Base-by-base conservation (phyloP, 192 early-diverging fungal genomes). In the Powellomyces hirtus region DNA sequence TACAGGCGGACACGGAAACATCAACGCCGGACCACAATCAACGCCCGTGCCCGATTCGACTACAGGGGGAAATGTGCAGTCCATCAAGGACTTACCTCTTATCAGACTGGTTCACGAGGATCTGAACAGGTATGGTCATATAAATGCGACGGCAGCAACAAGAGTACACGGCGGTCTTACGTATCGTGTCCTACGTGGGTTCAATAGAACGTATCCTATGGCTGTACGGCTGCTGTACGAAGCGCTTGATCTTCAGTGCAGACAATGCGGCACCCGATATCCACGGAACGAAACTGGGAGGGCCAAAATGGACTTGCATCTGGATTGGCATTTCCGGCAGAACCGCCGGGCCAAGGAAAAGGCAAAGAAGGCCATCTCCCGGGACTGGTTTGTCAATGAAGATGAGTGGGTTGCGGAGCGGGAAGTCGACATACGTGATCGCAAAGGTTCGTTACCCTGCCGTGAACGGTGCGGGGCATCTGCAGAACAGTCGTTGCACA, bases 281-380 rank as follows among this genome's bases (percentile, higher is more conserved):
- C 73, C 82, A 2, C 85, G 84, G 35, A 55, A 53, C 27, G 79
- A 82, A 7, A 84, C 80, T 16, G 93, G 92, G 1, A 79, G 88
- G 63, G 77, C 78, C 26, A 87, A 89, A 62, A 91, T 95, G 85
- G 84, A 87, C 58, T 78, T 83, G 40, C 96, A 98, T 75, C 60
- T 98, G 34, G 95, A 98, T 66, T 95, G 92, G 87, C 96, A 98
- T 77, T 98, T 97, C 75, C 82, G 96, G 34, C 92, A 95, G 76
- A 98, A 98, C 74, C 79, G 90, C 51, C 85, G 93, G 34, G 73
- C 89, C 62, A 90, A 90, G 74, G 92, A 96, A 59, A 85, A 88
- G 62, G 88, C 80, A n/a, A 91, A 90, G 64, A 86, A 89, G 40
- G 88, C 90, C n/a, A 74, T 91, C 44, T 88, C 89, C 33, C 86